Conservation (phyloP, 2,329 filamentous ascomycete species). For the Microsporum canis region DNA sequence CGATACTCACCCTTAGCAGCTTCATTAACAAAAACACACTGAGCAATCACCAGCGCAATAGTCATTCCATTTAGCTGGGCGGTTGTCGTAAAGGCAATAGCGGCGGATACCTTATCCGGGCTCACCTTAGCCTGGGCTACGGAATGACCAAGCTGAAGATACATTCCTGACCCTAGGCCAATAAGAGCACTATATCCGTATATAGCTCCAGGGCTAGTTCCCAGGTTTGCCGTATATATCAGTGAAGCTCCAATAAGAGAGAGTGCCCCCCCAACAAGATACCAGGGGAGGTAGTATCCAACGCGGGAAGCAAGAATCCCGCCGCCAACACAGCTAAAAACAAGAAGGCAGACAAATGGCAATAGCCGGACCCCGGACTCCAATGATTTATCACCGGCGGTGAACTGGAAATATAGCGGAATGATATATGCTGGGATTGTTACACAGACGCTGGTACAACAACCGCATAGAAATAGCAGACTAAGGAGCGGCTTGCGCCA, state of each 20-base stretch:
- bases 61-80: conserved; percentile 2
- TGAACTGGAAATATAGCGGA: conserved; percentile 46
- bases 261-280: conserved; percentile 19
- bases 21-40: background rate
- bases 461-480: background rate
- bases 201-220: conserved; percentile 14
- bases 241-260: conserved; percentile 16
- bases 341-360: conserved; percentile 21
- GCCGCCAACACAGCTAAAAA: conserved; percentile 16
- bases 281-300: conserved; percentile 23
- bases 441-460: background rate
- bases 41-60: background rate
- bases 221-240: conserved; percentile 11
- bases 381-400: conserved; percentile 29
- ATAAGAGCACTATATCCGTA: conserved; percentile 29
- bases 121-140: conserved; percentile 29
- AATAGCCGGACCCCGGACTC: conserved; percentile 24
- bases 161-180: conserved; percentile 28
- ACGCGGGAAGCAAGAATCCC: conserved; percentile 15
- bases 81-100: conserved; percentile 27
- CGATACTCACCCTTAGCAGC: background rate
- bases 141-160: conserved; percentile 27
- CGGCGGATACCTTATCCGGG: conserved; percentile 22
- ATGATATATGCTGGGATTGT: conserved; percentile 38
- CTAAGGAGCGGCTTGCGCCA: conserved; percentile 25